Percentiles rank a stretch among this genome's conserved stretches.
Conservation (phyloP, 2,329 filamentous ascomycete species). For the Myriosclerotinia curreyana region DNA sequence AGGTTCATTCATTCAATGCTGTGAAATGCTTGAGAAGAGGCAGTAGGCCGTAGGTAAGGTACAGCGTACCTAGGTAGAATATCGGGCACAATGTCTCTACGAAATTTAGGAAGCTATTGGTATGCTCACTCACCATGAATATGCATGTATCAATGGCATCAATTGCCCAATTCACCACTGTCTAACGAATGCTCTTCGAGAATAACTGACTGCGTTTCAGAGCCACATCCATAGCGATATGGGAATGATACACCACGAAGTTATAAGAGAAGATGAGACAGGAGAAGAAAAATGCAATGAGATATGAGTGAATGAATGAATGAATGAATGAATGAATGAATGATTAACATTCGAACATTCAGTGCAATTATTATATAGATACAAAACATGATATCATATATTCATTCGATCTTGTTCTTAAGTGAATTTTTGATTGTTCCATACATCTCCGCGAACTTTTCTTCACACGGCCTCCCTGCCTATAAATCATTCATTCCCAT, state of each 20-base stretch:
- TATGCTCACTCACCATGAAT: too few species aligned
- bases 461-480: neutral
- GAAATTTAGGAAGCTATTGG: too few species aligned
- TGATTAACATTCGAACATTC: neutral
- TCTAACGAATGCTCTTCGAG: too few species aligned
- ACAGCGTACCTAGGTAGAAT: neutral
- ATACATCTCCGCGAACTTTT: neutral
- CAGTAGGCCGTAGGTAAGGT: neutral
- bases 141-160: too few species aligned
- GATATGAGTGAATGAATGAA: too few species aligned
- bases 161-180: too few species aligned
- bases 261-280: too few species aligned
- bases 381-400: slow-evolving; percentile 13
- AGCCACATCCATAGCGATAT: too few species aligned
- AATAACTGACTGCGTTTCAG: too few species aligned
- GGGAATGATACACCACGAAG: too few species aligned
- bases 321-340: neutral
- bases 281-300: too few species aligned
- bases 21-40: neutral
- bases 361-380: slow-evolving; percentile 12
- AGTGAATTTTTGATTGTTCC: slow-evolving; percentile 12
- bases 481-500: neutral
- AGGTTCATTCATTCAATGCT: neutral
- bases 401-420: slow-evolving; percentile 9
- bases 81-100: too few species aligned